Evolutionary conservation across 768 basidiomycete species (phyloP), one percentile per base, ranked within the genome.

Genomic region (Agaricus blazei): DNA sequence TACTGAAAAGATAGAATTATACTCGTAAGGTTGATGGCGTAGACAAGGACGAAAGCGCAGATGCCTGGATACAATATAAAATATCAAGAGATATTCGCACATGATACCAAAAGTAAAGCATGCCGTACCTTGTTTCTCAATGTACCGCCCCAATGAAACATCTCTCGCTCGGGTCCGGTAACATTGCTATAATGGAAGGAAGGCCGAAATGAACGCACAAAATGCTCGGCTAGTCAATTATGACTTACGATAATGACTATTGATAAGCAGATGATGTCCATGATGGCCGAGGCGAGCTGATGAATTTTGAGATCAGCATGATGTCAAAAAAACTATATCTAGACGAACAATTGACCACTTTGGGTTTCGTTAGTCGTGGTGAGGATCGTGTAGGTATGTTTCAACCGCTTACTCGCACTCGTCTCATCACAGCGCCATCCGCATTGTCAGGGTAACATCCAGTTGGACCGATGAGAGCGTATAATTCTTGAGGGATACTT

Each of bases 361-460:
- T 47, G 36, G 27, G 6, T 7, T 40, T 12, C 38, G 51, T 23
- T 57, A 55, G 24, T 51, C 23, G n/a, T 8, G 4, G 26, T 28
- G 24, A 9, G 1, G 24, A 9, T 12, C 27, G 26, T 1, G 28
- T n/a, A 24, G 44, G 19, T 46, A 23, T 46, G 44, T 14, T 28
- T 5, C 27, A 9, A 47, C 3, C 28, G 64, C 71, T 62, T 44
- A 75, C 72, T 31, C 68, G 68, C 24, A 75, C 65, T 9, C 72
- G 60, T 38, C 67, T 53, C 15, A 62, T 71, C 63, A 70, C 65
- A 19, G 60, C 56, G 6, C 64, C 66, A 11, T 60, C 49, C 4
- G 67, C 67, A 48, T 74, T 75, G 40, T 73, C 67, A 1, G 74
- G 70, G 50, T 72, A 75, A 54, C 74, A 76, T 4, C 74, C 74